Conservation (phyloP, 2,329 filamentous ascomycete genomes). For the Aspergillus aculeatinus region DNA sequence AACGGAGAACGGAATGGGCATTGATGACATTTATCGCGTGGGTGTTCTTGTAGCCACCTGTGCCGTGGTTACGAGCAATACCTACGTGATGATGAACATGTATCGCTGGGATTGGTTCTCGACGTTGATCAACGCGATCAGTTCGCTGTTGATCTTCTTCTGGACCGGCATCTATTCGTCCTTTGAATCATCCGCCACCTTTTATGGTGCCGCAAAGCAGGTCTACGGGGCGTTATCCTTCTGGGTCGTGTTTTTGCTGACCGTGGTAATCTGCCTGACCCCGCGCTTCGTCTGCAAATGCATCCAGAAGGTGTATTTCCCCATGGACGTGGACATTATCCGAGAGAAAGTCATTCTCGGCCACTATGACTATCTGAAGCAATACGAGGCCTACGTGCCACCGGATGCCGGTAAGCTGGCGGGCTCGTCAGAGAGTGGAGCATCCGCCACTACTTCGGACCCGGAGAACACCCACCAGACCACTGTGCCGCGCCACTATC, state of each 20-base stretch:
- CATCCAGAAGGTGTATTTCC: conserved; percentile 8
- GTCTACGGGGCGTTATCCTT: conserved; percentile 5
- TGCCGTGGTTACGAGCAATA: conserved; percentile 6
- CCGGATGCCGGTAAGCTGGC: conserved; percentile 3
- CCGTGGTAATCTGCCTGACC: conserved; percentile 3
- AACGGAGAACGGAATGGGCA: conserved; percentile 3
- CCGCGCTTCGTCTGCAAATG: conserved; percentile 7
- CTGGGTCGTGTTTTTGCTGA: conserved; percentile 3
- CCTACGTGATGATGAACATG: conserved; percentile 10
- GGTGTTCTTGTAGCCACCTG: conserved; percentile 6
- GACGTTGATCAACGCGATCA: conserved; percentile 3
- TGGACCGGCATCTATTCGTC: conserved; percentile 7
- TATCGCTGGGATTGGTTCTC: conserved; percentile 7
- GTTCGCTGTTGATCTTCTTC: conserved; percentile 7
- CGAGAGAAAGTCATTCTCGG: conserved; percentile 5
- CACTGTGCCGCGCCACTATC: not conserved
- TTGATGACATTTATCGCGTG: conserved; percentile 2
- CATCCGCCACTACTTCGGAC: not conserved
- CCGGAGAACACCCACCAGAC: not conserved
- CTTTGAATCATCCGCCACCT: not conserved
- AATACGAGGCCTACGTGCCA: conserved; percentile 4
- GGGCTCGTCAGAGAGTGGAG: not conserved
- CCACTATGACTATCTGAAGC: conserved; percentile 4
- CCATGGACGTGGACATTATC: conserved; percentile 6
- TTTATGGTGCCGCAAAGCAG: not conserved